Evolutionary conservation across 192 early-diverging fungal species (phyloP).

Genomic region (Backusella tuberculispora): DNA sequence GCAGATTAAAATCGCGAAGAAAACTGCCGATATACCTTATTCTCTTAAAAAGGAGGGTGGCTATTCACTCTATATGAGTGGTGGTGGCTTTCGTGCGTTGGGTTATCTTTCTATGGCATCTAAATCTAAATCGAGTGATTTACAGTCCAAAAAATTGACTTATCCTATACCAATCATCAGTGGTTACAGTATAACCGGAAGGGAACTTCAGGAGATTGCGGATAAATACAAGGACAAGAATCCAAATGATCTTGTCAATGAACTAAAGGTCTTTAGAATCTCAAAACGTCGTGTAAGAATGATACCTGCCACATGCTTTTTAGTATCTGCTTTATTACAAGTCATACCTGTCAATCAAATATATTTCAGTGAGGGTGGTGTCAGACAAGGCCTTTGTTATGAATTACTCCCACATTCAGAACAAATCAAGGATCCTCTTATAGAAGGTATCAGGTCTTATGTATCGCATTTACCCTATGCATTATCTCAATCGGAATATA

Average conservation of each 20-base stretch:
- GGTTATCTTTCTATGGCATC: conserved; percentile 58
- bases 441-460: conserved; percentile 47
- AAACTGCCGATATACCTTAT: conserved; percentile 29
- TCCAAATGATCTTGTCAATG: conserved; percentile 33
- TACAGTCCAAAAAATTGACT: neutral
- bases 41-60: conserved; percentile 36
- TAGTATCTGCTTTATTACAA: conserved; percentile 51
- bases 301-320: conserved; percentile 55
- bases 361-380: conserved; percentile 61
- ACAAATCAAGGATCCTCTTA: conserved; percentile 51
- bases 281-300: conserved; percentile 58
- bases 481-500: conserved; percentile 33
- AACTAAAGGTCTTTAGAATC: conserved; percentile 52
- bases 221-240: conserved; percentile 40
- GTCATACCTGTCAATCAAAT: conserved; percentile 45
- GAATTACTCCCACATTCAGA: conserved; percentile 41
- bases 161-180: conserved; percentile 63
- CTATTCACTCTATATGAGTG: conserved; percentile 52
- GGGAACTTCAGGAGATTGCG: conserved; percentile 42
- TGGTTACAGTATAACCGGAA: conserved; percentile 51
- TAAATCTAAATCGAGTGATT: neutral
- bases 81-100: conserved; percentile 58
- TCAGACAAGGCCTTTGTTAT: conserved; percentile 60
- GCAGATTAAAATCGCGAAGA: conserved; percentile 44
- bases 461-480: conserved; percentile 34